Evolutionary conservation across 495 filamentous ascomycete species (phyloP).

Genomic region (Clavariopsis aquatica): DNA sequence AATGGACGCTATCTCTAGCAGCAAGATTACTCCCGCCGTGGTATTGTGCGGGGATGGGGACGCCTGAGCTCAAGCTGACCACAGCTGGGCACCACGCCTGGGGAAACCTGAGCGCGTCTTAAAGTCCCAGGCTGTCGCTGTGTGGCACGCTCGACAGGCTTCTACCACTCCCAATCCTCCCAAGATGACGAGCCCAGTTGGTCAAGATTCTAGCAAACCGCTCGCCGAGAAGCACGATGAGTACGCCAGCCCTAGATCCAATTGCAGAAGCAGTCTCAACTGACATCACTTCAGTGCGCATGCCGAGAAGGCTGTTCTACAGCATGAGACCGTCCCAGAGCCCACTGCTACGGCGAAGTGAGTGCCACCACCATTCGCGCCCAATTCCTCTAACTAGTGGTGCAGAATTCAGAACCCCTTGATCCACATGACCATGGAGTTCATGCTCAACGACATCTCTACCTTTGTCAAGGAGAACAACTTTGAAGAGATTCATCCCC

Average conservation of each 20-base stretch:
- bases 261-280: neutral
- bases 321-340: neutral
- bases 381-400: neutral
- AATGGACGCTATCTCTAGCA: neutral
- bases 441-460: constrained; percentile 54
- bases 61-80: neutral
- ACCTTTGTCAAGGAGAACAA: constrained; percentile 51
- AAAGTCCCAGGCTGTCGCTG: neutral
- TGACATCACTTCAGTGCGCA: neutral
- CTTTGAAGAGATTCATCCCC: constrained; percentile 49
- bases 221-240: constrained; percentile 7
- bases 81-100: too few relatives aligned
- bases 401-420: constrained; percentile 50
- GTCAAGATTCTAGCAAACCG: neutral
- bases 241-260: neutral
- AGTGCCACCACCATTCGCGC: neutral
- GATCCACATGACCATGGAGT: constrained; percentile 50
- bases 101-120: neutral
- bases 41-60: neutral
- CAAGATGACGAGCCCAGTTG: neutral
- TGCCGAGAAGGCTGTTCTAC: constrained; percentile 2
- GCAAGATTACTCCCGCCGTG: neutral
- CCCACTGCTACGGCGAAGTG: constrained; percentile 1
- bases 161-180: neutral
- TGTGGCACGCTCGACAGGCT: constrained; percentile 1